These are phyloP conservation scores for Colletotrichum magnum DNA, from an alignment of 2,329 filamentous ascomycete genomes.

Conservation along the genomic window DNA sequence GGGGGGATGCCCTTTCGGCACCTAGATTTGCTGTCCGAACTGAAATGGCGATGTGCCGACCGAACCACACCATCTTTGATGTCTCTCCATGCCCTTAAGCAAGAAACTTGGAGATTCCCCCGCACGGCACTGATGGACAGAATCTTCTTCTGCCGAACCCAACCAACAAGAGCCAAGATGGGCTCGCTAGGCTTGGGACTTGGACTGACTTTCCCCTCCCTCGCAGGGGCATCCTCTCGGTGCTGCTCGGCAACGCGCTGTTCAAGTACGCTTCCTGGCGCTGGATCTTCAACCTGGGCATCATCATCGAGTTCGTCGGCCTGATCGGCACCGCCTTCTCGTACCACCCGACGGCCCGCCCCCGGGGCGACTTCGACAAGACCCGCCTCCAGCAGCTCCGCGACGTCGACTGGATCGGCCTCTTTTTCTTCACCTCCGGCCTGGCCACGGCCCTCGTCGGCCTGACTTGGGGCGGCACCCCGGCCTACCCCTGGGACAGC, in stretches of 20 bases:
- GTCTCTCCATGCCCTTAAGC: not conserved
- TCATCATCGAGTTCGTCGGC: constrained; percentile 46
- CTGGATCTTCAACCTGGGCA: constrained; percentile 47
- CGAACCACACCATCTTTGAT: constrained; percentile 20
- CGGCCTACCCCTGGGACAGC: constrained; percentile 38
- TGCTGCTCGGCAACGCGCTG: constrained; percentile 47
- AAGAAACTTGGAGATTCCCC: constrained; percentile 16
- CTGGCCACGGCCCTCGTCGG: constrained; percentile 44
- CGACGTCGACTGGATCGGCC: constrained; percentile 49
- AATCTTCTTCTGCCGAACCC: constrained; percentile 8
- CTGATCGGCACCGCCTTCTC: constrained; percentile 46
- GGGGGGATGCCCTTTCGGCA: constrained; percentile 10
- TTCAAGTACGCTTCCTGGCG: constrained; percentile 48
- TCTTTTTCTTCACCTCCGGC: constrained; percentile 43
- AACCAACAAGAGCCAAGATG: not conserved
- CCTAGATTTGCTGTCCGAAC: constrained; percentile 5
- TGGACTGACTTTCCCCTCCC: constrained; percentile 15
- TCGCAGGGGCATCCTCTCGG: constrained; percentile 46
- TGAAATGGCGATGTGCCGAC: constrained; percentile 29
- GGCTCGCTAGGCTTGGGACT: not conserved
- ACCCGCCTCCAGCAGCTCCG: constrained; percentile 48
- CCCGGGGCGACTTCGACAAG: constrained; percentile 48
- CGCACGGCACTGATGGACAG: constrained; percentile 11
- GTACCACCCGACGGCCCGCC: constrained; percentile 46
- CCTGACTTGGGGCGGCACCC: constrained; percentile 42